phyloP scores from a whole-genome alignment of 2,329 filamentous ascomycete genomes.

The Aspergillaceae sp. region DNA sequence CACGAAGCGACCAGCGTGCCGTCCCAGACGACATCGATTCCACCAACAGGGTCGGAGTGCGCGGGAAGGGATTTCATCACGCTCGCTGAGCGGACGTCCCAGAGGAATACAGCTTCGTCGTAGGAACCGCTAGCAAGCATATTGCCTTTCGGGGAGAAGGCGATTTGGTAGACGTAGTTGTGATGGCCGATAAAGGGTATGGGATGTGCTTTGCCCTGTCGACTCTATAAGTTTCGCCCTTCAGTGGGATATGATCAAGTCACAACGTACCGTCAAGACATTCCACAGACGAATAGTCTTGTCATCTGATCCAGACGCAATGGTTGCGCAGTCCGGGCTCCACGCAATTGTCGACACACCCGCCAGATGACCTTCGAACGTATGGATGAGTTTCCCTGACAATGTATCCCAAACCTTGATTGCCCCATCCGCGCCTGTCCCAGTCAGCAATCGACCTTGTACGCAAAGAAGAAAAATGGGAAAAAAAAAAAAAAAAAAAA shows the following conservation, averaged over 20 bases:
- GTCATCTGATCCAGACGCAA: constrained; percentile 91
- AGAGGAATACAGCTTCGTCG: constrained; percentile 93
- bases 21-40: constrained; percentile 86
- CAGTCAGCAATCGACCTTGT: constrained; percentile 3
- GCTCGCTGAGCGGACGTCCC: constrained; percentile 83
- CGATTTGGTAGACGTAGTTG: constrained; percentile 89
- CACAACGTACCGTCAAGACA: constrained; percentile 40
- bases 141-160: constrained; percentile 96
- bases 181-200: constrained; percentile 72
- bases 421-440: constrained; percentile 67
- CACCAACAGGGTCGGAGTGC: constrained; percentile 87
- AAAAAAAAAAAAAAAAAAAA: neutral
- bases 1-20: constrained; percentile 89
- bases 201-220: constrained; percentile 47
- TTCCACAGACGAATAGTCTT: constrained; percentile 95
- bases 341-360: constrained; percentile 91
- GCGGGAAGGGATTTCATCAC: constrained; percentile 87
- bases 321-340: constrained; percentile 77
- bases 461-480: too few relatives aligned
- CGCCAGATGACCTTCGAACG: constrained; percentile 84
- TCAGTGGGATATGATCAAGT: neutral
- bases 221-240: neutral
- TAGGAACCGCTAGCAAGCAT: constrained; percentile 93
- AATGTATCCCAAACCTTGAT: constrained; percentile 82
- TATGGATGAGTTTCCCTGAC: constrained; percentile 74